phyloP scores from a whole-genome alignment of 345 rosid genomes.

The Citrus australasica region DNA sequence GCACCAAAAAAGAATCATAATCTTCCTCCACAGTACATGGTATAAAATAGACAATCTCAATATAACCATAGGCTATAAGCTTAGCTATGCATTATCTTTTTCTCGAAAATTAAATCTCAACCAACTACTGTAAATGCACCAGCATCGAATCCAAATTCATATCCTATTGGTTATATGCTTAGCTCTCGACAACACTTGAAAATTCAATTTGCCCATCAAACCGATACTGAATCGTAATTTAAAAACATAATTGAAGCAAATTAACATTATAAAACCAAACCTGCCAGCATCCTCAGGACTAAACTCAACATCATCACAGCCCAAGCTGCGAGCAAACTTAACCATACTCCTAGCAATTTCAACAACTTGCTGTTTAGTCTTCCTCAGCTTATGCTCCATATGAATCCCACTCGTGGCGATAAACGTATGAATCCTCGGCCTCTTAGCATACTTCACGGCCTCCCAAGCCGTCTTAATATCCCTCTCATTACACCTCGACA shows the following conservation, averaged over 20 bases:
- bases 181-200: neutral
- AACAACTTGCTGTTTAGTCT: slow-evolving; percentile 64
- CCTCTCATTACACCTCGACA: slow-evolving; percentile 79
- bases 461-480: slow-evolving; percentile 87
- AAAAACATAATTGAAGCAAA: neutral
- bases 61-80: too few relatives aligned
- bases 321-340: slow-evolving; percentile 68
- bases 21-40: too few relatives aligned
- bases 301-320: slow-evolving; percentile 88
- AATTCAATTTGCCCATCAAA: neutral
- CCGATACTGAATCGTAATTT: neutral
- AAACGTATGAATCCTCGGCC: slow-evolving; percentile 83
- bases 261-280: slow-evolving; percentile 22
- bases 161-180: neutral
- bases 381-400: slow-evolving; percentile 74
- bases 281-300: slow-evolving; percentile 98
- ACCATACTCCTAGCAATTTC: slow-evolving; percentile 82
- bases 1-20: too few relatives aligned
- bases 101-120: too few relatives aligned
- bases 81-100: too few relatives aligned
- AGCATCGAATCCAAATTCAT: too few relatives aligned
- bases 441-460: slow-evolving; percentile 72
- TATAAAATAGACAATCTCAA: too few relatives aligned
- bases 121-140: too few relatives aligned
- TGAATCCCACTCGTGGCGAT: slow-evolving; percentile 90